These are phyloP conservation scores for Ganoderma resinaceum DNA, from an alignment of 1,284 basidiomycete genomes.

Conservation along the genomic window DNA sequence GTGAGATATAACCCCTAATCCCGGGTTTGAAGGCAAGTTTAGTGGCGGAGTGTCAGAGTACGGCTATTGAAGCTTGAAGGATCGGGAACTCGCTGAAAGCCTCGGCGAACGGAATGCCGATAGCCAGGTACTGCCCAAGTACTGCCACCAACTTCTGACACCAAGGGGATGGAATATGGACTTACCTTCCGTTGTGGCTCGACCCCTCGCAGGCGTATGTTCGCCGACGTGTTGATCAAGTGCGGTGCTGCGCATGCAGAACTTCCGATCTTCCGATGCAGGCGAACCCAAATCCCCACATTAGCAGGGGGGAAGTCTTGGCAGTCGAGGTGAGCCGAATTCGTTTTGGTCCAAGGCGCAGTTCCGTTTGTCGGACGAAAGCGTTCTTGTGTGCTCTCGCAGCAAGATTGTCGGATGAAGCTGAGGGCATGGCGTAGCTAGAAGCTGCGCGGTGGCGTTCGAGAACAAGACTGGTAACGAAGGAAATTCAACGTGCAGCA, in stretches of 20 bases:
- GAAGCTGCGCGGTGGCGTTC: neutral
- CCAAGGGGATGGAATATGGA: neutral
- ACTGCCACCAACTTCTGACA: neutral
- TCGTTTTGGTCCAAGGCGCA: neutral
- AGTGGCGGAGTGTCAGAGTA: too few species aligned
- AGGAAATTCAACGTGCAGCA: slow-evolving; percentile 5
- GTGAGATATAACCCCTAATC: too few species aligned
- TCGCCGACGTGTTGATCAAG: neutral
- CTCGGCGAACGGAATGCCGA: neutral
- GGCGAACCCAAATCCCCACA: neutral
- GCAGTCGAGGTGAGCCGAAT: neutral
- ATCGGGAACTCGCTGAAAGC: too few species aligned
- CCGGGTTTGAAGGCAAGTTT: too few species aligned
- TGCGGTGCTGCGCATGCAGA: neutral
- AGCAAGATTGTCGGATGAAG: neutral
- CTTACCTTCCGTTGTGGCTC: neutral
- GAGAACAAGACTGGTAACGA: neutral
- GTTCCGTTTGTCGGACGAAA: neutral
- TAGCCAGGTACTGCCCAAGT: neutral
- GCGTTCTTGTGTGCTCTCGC: neutral
- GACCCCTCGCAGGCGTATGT: neutral
- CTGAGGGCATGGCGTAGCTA: neutral
- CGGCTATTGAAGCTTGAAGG: too few species aligned
- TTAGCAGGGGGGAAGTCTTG: neutral
- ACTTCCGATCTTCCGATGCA: neutral